Evolutionary conservation across 1,139 yeast species (phyloP).

Genomic region (Ashbya aceris): DNA sequence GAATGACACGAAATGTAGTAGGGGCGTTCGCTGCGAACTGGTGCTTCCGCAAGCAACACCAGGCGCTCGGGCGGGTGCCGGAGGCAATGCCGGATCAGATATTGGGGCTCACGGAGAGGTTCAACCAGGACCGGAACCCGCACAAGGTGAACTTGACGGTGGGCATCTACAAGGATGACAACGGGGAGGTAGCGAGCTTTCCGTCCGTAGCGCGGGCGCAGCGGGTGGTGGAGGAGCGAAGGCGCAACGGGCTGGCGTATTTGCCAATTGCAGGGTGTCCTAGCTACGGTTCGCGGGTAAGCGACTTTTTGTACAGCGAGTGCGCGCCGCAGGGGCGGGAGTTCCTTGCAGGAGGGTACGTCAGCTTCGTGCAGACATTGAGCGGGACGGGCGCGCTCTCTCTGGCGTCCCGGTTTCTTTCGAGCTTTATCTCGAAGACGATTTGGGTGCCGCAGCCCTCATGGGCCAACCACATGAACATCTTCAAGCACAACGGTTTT

Average conservation of each 20-base stretch:
- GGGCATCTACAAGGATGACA: slow-evolving; percentile 84
- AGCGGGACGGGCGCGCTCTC: slow-evolving; percentile 96
- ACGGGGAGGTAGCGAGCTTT: slow-evolving; percentile 80
- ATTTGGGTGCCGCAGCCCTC: slow-evolving; percentile 82
- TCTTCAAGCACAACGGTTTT: slow-evolving; percentile 25
- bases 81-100: slow-evolving; percentile 66
- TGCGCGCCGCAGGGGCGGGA: slow-evolving; percentile 29
- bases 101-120: slow-evolving; percentile 57
- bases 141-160: slow-evolving; percentile 81
- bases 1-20: too few relatives aligned
- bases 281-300: slow-evolving; percentile 57
- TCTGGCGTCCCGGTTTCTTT: slow-evolving; percentile 66
- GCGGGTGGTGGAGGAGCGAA: slow-evolving; percentile 19
- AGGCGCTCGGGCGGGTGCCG: slow-evolving; percentile 15
- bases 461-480: slow-evolving; percentile 78
- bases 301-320: slow-evolving; percentile 62
- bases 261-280: slow-evolving; percentile 73
- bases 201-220: slow-evolving; percentile 75
- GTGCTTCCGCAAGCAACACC: not conserved
- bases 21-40: too few relatives aligned
- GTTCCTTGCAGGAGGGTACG: slow-evolving; percentile 31
- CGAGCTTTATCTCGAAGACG: slow-evolving; percentile 34
- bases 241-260: slow-evolving; percentile 30
- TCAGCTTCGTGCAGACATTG: slow-evolving; percentile 73
- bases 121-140: slow-evolving; percentile 42